phyloP scores from a whole-genome alignment of 2,329 filamentous ascomycete species.

The Phialemoniopsis sp. region DNA sequence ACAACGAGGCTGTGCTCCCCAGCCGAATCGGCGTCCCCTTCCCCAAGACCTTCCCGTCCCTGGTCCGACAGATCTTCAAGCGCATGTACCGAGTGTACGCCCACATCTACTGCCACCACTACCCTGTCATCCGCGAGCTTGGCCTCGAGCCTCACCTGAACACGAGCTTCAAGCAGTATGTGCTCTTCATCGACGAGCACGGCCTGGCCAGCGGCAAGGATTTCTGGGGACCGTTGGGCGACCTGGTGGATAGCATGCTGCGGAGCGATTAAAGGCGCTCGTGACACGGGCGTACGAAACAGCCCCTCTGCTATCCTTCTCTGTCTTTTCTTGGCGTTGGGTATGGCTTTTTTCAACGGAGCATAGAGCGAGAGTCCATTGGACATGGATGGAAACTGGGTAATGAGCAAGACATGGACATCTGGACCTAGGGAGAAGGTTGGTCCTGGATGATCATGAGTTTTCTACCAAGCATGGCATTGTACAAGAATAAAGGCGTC shows the following conservation, averaged over 20 bases:
- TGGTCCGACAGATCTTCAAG: slow-evolving; percentile 97
- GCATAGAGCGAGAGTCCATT: too few species aligned
- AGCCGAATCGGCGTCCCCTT: slow-evolving; percentile 93
- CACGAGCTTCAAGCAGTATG: slow-evolving; percentile 99
- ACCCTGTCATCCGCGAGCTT: slow-evolving; percentile 91
- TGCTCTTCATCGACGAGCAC: slow-evolving; percentile 97
- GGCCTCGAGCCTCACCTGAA: slow-evolving; percentile 96
- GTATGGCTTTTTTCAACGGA: too few species aligned
- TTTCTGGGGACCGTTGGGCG: slow-evolving; percentile 93
- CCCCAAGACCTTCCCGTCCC: slow-evolving; percentile 82
- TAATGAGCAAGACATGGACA: too few species aligned
- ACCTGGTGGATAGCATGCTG: slow-evolving; percentile 97
- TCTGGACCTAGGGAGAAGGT: too few species aligned
- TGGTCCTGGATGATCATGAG: too few species aligned
- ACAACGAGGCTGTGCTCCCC: slow-evolving; percentile 94
- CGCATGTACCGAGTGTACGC: slow-evolving; percentile 97
- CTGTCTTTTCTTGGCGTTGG: slow-evolving; percentile 12
- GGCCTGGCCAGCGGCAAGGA: slow-evolving; percentile 88
- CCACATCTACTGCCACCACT: slow-evolving; percentile 99
- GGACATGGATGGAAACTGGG: too few species aligned
- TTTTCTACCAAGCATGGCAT: too few species aligned
- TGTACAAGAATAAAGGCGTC: too few species aligned
- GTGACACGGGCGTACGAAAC: too few species aligned
- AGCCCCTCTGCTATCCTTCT: too few species aligned
- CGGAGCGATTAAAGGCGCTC: slow-evolving; percentile 66